Base-by-base conservation (phyloP, 2,329 filamentous ascomycete species). In the Paramyrothecium roridum region DNA sequence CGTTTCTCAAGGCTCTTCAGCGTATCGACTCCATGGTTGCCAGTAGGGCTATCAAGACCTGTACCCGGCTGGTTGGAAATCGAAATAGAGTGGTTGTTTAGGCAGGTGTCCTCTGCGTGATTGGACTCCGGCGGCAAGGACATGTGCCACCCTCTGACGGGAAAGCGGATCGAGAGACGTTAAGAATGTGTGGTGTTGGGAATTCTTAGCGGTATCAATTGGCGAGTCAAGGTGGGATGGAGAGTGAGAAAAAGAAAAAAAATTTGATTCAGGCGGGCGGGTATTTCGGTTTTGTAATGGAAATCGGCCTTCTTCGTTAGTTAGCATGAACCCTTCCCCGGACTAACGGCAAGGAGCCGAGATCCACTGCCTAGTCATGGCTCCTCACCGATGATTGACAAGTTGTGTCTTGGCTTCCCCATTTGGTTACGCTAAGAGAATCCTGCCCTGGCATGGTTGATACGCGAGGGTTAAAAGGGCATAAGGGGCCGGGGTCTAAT, bases 61-160 rank as follows among this genome's bases (percentile, higher is more conserved):
- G 55, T 40, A 58, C 33, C 56, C 55, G 52, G 57, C 48, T 52
- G 19, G 21, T 47, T 46, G 50, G 46, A 37, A 43, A 52, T 45
- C n/a, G 30, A 57, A 48, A 51, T 46, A 48, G 34, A 12, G 52
- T 63, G 63, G 63, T 65, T 65, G 62, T 65, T 65, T 62, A 65
- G 53, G 63, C 63, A 65, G 63, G 54, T 65, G 61, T 65, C 63
- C 63, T 65, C 63, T 65, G 63, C 63, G 63, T 74, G 7, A 43
- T 19, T 13, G 37, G 37, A 19, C 37, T 43, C 16, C 37, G 7
- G 37, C 37, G 37, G 37, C 37, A 43, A 43, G 37, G 37, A 8
- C 37, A 43, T 43, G n/a, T 43, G 37, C 37, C 13, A 13, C 37
- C 37, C 37, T 6, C n/a, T 8, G 13, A 43, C 13, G 37, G 37